Base-by-base conservation (phyloP, 768 basidiomycete genomes). In the Boletus sp. region DNA sequence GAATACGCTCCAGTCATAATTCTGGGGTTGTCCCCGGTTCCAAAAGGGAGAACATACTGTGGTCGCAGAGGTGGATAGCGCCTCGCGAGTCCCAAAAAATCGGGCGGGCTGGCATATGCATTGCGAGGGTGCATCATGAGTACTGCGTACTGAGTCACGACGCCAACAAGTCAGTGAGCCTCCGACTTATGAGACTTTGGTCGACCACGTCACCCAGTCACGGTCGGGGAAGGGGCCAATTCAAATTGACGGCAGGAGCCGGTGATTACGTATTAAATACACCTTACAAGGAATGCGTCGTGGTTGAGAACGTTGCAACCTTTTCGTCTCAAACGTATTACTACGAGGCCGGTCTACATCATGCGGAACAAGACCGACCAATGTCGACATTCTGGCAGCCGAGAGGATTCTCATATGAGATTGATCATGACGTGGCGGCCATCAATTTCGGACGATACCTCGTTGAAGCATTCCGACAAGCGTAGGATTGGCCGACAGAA, bases 71-170 rank as follows among this genome's bases (percentile, higher is more conserved):
- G 71, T 0, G 85, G 82, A 67, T 86, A 87, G 1, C 70, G 72
- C 10, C 74, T 69, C 0, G 87, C 85, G 6, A 95, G 77, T 15
- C 66, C 64, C 1, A 63, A 51, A 63, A 94, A 94, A 70, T 92
- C 82, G 0, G 84, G 79, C 0, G 77, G 75, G 0, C 55, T 61
- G 0, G 59, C 61, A 61, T 86, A 86, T 3, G 71, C 72, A 63
- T 46, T 46, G 14, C 45, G 45, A 29, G 17, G 28, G 17, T 46
- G 45, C 44, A 45, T 45, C 8, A 10, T 10, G 14, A 28, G n/a
- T n/a, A n/a, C n/a, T n/a, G n/a, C n/a, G n/a, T n/a, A n/a, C n/a
- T n/a, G n/a, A n/a, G 4, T 24, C 24, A 18, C 18, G 41, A 18
- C 24, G 24, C 24, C 3, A 24, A 24, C 24, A n/a, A n/a, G n/a